These are phyloP conservation scores for Phaeotremella fagi DNA, from an alignment of 768 basidiomycete genomes.

Conservation along the genomic window DNA sequence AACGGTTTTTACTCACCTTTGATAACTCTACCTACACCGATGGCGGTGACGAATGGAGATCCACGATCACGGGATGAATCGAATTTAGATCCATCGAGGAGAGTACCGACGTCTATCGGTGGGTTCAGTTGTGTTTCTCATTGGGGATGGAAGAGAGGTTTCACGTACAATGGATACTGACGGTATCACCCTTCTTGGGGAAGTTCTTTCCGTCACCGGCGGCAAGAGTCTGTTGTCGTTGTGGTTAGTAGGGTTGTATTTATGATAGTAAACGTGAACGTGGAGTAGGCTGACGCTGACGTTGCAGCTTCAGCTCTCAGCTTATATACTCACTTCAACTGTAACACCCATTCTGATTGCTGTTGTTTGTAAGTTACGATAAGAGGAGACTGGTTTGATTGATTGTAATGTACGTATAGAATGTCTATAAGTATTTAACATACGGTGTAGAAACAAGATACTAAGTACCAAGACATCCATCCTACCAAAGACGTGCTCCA, in stretches of 20 bases:
- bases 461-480: too few relatives aligned
- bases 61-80: constrained; percentile 46
- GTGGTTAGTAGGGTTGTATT: neutral
- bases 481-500: too few relatives aligned
- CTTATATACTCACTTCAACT: constrained; percentile 39
- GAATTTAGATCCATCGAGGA: constrained; percentile 48
- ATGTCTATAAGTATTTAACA: too few relatives aligned
- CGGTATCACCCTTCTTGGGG: constrained; percentile 46
- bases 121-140: neutral
- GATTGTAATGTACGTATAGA: neutral
- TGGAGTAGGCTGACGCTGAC: too few relatives aligned
- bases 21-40: constrained; percentile 40
- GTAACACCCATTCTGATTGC: constrained; percentile 46
- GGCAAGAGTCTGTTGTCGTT: constrained; percentile 26
- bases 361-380: neutral
- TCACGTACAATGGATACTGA: constrained; percentile 45
- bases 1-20: neutral
- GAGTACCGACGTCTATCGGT: constrained; percentile 45
- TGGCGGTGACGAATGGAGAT: constrained; percentile 44
- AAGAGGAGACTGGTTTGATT: neutral
- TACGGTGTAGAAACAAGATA: too few relatives aligned
- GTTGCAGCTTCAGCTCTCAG: too few relatives aligned
- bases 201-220: constrained; percentile 47
- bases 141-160: neutral
- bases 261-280: neutral